Base-by-base conservation (phyloP, 495 filamentous ascomycete genomes). In the Articulospora tetracladia region DNA sequence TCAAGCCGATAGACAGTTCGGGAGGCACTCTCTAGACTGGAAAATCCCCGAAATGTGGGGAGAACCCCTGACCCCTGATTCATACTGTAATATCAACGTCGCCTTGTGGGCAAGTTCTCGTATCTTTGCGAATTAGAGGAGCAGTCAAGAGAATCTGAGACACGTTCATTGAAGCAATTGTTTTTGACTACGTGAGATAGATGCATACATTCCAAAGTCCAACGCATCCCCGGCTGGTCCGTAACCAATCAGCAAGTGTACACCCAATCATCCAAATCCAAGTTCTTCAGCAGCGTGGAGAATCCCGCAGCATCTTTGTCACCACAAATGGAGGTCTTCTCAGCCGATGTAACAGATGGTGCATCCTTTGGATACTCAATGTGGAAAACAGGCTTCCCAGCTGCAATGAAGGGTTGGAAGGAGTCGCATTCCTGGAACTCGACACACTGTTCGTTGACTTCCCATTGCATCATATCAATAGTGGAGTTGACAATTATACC, bases 381-480 rank as follows among this genome's bases (percentile, higher is more conserved):
- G 64, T 90, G 83, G 65, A 90, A 90, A 23, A 91, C 85, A 0
- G 87, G 87, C 72, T 90, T 89, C 52, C 73, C 74, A 2, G 74
- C 78, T 15, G 75, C 62, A 26, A 83, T 75, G 64, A 90, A 90
- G 23, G 81, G 69, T 1, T 71, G 67, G 63, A 83, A 88, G 1
- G 68, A 74, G 26, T 73, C 73, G 61, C 86, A 90, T 63, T 86
- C 83, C 7, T 74, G 59, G 49, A 81, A 80, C 66, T 83, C 67
- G 2, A 80, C 82, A 67, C 88, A 91, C 69, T 90, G 83, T 75
- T 91, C 88, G 69, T 90, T 89, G 50, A 91, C 86, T 15, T 74
- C 76, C 76, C 87, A 91, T 60, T 90, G 78, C 66, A 86, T 81
- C 1, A 80, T 72, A 8, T 69, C 63, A 3, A 90, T 66, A 0